A percentile compares a stretch with the other conserved stretches of the same genome.
Conservation (phyloP, 2,329 filamentous ascomycete genomes). For the Juglanconis juglandina region DNA sequence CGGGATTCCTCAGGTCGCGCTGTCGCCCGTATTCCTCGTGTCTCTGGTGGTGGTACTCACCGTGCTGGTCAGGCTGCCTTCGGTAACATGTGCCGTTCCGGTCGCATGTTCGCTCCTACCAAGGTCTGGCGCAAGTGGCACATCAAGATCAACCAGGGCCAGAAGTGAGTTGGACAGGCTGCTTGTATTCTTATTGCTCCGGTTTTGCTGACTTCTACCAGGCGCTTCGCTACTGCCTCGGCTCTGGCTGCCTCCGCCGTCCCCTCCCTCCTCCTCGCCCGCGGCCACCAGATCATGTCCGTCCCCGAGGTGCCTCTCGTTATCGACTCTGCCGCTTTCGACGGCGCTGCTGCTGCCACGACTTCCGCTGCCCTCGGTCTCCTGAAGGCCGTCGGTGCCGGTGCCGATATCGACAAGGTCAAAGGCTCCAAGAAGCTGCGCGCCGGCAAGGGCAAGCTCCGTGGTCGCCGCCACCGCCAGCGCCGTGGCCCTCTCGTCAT, state of each 20-base stretch:
- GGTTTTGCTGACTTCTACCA: conserved; percentile 31
- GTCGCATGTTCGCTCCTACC: conserved; percentile 99
- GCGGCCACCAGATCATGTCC: conserved; percentile 89
- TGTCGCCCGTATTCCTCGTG: conserved; percentile 99
- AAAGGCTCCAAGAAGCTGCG: conserved; percentile 95
- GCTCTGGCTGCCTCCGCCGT: conserved; percentile 95
- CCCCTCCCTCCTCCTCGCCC: conserved; percentile 90
- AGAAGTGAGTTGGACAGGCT: conserved; percentile 67
- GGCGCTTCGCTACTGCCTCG: conserved; percentile 96
- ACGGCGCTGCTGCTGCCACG: conserved; percentile 75
- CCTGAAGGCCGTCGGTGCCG: conserved; percentile 86
- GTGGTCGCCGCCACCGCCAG: conserved; percentile 94
- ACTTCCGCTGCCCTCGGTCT: conserved; percentile 83
- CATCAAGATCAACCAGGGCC: conserved; percentile 98
- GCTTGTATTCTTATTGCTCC: background rate
- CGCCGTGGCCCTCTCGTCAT: conserved; percentile 96
- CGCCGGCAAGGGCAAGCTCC: conserved; percentile 97
- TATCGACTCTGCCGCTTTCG: conserved; percentile 85
- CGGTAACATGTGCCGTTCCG: conserved; percentile 99
- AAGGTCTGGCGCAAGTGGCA: conserved; percentile 99
- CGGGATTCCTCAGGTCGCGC: conserved; percentile 72
- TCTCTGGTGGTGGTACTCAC: conserved; percentile 99
- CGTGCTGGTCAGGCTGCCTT: conserved; percentile 99
- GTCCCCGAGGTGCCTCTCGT: conserved; percentile 97
- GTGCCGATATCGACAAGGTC: conserved; percentile 90